Evolutionary conservation across 2,329 filamentous ascomycete genomes (phyloP).

Genomic region (Stagonosporopsis chrysanthemi): DNA sequence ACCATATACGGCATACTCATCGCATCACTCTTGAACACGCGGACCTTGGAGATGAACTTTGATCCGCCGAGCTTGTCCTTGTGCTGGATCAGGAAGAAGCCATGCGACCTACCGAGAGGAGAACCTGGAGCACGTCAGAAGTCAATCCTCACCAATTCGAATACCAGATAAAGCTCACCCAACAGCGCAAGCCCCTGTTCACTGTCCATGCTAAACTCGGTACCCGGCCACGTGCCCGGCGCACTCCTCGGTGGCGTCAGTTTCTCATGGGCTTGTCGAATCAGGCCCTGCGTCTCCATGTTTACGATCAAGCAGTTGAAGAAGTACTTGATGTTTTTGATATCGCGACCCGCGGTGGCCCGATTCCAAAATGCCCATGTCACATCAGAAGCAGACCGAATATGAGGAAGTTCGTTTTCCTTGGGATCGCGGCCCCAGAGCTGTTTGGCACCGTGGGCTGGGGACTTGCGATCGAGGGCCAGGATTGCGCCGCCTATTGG

Average conservation of each 20-base stretch:
- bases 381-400: conserved; percentile 28
- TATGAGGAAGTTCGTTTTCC: conserved; percentile 24
- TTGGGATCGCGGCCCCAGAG: conserved; percentile 19
- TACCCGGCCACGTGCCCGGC: conserved; percentile 25
- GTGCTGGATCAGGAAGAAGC: neutral
- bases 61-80: neutral
- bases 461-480: conserved; percentile 11
- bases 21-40: neutral
- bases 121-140: neutral
- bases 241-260: conserved; percentile 12
- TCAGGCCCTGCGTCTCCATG: conserved; percentile 21
- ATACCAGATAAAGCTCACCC: conserved; percentile 3
- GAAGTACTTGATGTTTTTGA: conserved; percentile 30
- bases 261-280: conserved; percentile 18
- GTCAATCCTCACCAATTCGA: neutral
- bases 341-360: neutral
- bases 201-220: conserved; percentile 24
- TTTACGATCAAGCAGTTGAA: conserved; percentile 25
- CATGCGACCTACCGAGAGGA: neutral
- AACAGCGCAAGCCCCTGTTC: conserved; percentile 28
- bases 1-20: neutral
- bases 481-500: conserved; percentile 17
- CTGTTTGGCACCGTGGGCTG: conserved; percentile 14
- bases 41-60: neutral
- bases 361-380: conserved; percentile 33